phyloP scores from a whole-genome alignment of 768 basidiomycete genomes.

The Hypholoma fasciculare region DNA sequence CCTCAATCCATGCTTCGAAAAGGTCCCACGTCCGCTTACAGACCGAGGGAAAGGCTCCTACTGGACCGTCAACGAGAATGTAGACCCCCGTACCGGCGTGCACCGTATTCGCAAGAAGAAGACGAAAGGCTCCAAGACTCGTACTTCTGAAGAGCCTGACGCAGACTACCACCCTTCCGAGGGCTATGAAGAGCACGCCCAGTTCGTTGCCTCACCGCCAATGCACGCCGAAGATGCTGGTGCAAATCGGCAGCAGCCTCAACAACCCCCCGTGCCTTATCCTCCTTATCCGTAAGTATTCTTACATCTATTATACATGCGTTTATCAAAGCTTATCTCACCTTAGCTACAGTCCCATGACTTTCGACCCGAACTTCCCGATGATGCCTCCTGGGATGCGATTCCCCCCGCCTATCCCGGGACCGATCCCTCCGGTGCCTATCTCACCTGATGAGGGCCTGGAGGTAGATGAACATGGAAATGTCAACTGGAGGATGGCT shows the following conservation, averaged over 20 bases:
- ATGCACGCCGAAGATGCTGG: constrained; percentile 64
- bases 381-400: constrained; percentile 65
- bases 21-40: constrained; percentile 87
- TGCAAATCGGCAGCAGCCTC: constrained; percentile 49
- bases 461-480: constrained; percentile 76
- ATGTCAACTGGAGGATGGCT: constrained; percentile 76
- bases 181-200: constrained; percentile 55
- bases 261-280: constrained; percentile 45
- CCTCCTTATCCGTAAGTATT: constrained; percentile 60
- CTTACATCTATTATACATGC: neutral
- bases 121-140: constrained; percentile 52
- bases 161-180: constrained; percentile 64
- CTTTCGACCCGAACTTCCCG: constrained; percentile 75
- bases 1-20: constrained; percentile 89
- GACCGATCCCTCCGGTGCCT: constrained; percentile 60
- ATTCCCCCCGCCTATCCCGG: constrained; percentile 52
- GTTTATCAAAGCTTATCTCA: constrained; percentile 2
- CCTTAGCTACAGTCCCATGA: constrained; percentile 27
- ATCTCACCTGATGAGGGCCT: constrained; percentile 65
- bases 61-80: constrained; percentile 90
- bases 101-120: constrained; percentile 90
- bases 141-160: constrained; percentile 59
- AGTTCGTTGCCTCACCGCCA: constrained; percentile 54
- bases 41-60: constrained; percentile 91
- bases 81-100: constrained; percentile 86